These are phyloP conservation scores for Pythium pectinolyticum DNA, from an alignment of 352 stramenopile genomes.

Conservation along the genomic window DNA sequence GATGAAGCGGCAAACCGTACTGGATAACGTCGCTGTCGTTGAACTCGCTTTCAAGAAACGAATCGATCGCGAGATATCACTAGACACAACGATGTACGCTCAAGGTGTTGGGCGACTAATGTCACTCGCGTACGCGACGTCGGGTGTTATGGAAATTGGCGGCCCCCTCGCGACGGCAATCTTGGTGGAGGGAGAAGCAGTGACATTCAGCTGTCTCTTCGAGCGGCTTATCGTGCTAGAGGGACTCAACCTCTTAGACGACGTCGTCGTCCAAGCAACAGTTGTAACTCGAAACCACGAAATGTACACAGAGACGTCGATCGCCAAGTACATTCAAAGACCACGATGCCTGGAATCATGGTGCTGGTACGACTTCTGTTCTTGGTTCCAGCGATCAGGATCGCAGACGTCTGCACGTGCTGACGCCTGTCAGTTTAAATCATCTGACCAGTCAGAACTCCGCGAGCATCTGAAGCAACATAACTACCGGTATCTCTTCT, in stretches of 20 bases:
- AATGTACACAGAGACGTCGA: conserved; percentile 23
- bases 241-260: conserved; percentile 23
- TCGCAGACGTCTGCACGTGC: background rate
- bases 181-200: conserved; percentile 22
- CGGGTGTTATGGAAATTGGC: conserved; percentile 31
- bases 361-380: conserved; percentile 32
- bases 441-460: background rate
- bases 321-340: conserved; percentile 17
- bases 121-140: conserved; percentile 21
- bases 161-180: conserved; percentile 28
- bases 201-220: conserved; percentile 28
- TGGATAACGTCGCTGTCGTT: conserved; percentile 32
- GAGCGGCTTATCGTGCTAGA: conserved; percentile 25
- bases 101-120: conserved; percentile 25
- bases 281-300: conserved; percentile 7
- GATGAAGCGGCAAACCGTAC: conserved; percentile 26
- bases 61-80: conserved; percentile 8
- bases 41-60: conserved; percentile 22
- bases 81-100: conserved; percentile 2
- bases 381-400: conserved; percentile 14
- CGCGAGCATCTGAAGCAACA: conserved; percentile 15
- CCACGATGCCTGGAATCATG: conserved; percentile 14
- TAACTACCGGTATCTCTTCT: conserved; percentile 5
- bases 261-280: conserved; percentile 12
- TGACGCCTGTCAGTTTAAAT: background rate